Evolutionary conservation across 2,329 filamentous ascomycete species (phyloP).

Genomic region (Stemphylium beticola): DNA sequence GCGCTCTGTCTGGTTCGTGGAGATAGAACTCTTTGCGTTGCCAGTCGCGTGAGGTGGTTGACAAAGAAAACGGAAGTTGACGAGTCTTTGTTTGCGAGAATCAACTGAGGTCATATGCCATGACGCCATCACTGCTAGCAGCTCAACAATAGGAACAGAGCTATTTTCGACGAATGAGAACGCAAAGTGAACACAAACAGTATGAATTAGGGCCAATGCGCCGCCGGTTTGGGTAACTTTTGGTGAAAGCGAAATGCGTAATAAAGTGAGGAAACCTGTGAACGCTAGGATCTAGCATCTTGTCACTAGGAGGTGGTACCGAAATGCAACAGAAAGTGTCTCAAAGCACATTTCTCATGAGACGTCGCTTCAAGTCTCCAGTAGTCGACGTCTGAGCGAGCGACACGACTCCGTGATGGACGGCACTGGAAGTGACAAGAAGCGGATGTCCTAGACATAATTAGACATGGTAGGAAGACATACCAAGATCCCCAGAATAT

Average conservation of each 20-base stretch:
- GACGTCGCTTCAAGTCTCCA: too few relatives aligned
- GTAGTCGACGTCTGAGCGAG: too few relatives aligned
- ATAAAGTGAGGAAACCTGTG: not conserved
- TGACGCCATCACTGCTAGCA: not conserved
- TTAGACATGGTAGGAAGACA: too few relatives aligned
- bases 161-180: not conserved
- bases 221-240: not conserved
- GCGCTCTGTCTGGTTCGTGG: not conserved
- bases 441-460: too few relatives aligned
- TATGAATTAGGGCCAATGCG: not conserved
- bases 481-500: not conserved
- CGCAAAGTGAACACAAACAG: not conserved
- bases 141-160: not conserved
- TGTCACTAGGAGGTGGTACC: not conserved
- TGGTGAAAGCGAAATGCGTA: not conserved
- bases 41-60: not conserved
- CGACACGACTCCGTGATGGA: too few relatives aligned
- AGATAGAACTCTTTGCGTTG: not conserved
- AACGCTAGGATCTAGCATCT: not conserved
- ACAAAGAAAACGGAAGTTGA: not conserved
- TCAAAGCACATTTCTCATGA: too few relatives aligned
- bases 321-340: not conserved
- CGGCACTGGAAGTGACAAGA: too few relatives aligned
- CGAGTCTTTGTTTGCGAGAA: not conserved
- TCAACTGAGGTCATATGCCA: not conserved